phyloP scores from a whole-genome alignment of 805 yeast genomes.

The Candida michaelii region DNA sequence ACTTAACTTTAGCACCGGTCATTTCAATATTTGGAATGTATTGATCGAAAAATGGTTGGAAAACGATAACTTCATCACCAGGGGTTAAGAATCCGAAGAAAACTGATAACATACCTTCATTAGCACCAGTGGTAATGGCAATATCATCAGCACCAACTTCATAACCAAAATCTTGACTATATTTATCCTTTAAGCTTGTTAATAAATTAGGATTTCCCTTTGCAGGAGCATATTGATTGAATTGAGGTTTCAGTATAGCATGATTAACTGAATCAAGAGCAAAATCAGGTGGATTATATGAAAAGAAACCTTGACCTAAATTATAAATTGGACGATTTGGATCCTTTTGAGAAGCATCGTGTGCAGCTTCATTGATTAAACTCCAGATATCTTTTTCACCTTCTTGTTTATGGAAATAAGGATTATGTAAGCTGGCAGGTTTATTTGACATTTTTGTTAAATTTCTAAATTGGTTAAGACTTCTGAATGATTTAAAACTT shows the following conservation, averaged over 20 bases:
- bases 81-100: constrained; percentile 80
- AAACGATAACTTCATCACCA: constrained; percentile 94
- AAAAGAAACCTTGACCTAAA: constrained; percentile 96
- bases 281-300: constrained; percentile 94
- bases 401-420: constrained; percentile 58
- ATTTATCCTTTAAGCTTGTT: constrained; percentile 66
- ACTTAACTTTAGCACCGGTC: constrained; percentile 89
- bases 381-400: constrained; percentile 93
- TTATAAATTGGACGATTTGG: constrained; percentile 77
- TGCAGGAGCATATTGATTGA: constrained; percentile 92
- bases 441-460: constrained; percentile 8
- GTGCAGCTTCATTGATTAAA: constrained; percentile 92
- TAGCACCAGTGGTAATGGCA: constrained; percentile 92
- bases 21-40: constrained; percentile 91
- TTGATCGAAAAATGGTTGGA: constrained; percentile 97
- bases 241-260: constrained; percentile 69
- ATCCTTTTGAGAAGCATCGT: constrained; percentile 64
- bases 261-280: constrained; percentile 78
- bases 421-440: constrained; percentile 45
- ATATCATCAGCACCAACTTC: constrained; percentile 59
- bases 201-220: constrained; percentile 80
- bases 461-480: neutral
- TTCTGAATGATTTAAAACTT: neutral
- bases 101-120: constrained; percentile 87
- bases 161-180: constrained; percentile 65